These are phyloP conservation scores for Phytophthora vignae DNA, from an alignment of 352 stramenopile species.

Conservation along the genomic window DNA sequence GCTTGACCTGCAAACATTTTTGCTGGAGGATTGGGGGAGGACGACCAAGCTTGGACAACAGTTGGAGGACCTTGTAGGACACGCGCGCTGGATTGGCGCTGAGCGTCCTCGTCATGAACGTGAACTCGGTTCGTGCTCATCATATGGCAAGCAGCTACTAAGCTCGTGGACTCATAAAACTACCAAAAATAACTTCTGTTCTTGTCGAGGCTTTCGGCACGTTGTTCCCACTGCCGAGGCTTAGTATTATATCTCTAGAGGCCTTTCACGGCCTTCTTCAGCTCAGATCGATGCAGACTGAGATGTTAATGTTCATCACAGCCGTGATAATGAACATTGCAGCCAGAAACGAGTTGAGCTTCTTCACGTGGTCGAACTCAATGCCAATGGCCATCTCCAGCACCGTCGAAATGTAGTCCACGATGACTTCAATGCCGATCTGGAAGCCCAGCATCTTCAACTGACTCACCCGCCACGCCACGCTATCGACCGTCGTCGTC, in stretches of 20 bases:
- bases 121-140: not conserved
- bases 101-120: not conserved
- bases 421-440: conserved; percentile 9
- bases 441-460: conserved; percentile 11
- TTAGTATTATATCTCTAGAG: too few relatives aligned
- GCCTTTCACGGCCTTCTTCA: not conserved
- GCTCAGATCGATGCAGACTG: conserved; percentile 28
- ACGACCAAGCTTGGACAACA: not conserved
- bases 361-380: conserved; percentile 17
- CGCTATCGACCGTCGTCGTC: not conserved
- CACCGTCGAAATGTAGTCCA: conserved; percentile 23
- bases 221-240: too few relatives aligned
- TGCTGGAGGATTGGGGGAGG: not conserved
- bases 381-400: conserved; percentile 20
- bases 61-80: not conserved
- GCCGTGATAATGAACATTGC: conserved; percentile 14
- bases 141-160: not conserved
- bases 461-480: not conserved
- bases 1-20: not conserved
- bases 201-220: not conserved
- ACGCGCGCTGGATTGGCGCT: not conserved
- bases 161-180: not conserved
- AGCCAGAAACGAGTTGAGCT: conserved; percentile 22
- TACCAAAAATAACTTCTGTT: not conserved
- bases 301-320: conserved; percentile 36